A percentile compares a stretch with the other conserved stretches of the same genome.
Evolutionary conservation across 1,284 basidiomycete genomes (phyloP).

Genomic region (Microbotryum violaceum): DNA sequence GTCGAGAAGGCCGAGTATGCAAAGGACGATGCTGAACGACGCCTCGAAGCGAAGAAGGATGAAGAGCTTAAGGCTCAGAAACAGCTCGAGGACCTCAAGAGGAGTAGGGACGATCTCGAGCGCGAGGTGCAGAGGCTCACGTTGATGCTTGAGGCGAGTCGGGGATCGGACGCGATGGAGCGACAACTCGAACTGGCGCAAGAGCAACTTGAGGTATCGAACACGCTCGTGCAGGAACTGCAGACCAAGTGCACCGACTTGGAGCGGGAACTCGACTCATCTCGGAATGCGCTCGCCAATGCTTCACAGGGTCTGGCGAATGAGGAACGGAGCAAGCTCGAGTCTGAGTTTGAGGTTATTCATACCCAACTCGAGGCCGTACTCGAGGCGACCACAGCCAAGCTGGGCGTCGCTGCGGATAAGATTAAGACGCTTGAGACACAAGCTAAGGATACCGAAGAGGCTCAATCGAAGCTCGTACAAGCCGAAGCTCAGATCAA

Average conservation of each 20-base stretch:
- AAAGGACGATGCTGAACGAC: conserved; percentile 1
- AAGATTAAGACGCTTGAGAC: too few relatives aligned
- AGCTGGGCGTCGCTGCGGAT: too few relatives aligned
- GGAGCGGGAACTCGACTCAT: background rate
- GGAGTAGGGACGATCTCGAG: background rate
- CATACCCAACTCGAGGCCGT: background rate
- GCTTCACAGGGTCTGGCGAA: background rate
- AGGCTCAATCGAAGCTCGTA: too few relatives aligned
- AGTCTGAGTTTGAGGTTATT: background rate
- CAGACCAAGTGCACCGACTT: background rate
- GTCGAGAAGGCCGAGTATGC: conserved; percentile 1
- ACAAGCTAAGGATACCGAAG: too few relatives aligned
- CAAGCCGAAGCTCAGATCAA: too few relatives aligned
- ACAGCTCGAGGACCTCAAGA: background rate
- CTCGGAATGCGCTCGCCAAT: background rate
- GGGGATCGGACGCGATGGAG: background rate
- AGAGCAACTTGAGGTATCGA: background rate
- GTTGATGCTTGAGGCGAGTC: background rate
- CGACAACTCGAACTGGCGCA: background rate
- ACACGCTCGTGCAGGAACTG: background rate
- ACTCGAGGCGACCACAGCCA: background rate
- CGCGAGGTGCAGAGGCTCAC: background rate
- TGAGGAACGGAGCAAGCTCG: background rate
- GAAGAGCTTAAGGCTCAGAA: background rate
- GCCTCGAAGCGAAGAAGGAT: background rate